These are phyloP conservation scores for Sporobolomyces phaffii DNA, from an alignment of 768 basidiomycete genomes.

Conservation along the genomic window DNA sequence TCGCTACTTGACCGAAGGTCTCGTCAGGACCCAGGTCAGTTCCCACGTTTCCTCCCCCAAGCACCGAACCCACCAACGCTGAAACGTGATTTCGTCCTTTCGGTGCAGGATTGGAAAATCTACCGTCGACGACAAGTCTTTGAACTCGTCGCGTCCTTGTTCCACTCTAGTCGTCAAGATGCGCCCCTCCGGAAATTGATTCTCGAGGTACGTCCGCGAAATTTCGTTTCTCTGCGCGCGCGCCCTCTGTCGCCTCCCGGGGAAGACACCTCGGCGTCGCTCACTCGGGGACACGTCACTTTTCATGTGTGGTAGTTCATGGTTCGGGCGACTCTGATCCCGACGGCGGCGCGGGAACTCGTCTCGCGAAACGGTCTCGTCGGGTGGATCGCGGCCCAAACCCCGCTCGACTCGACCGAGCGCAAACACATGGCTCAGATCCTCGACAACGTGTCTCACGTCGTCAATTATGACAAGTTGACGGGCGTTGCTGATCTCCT, in stretches of 20 bases:
- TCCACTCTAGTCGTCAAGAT: slow-evolving; percentile 35
- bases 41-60: neutral
- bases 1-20: slow-evolving; percentile 32
- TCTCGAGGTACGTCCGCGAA: slow-evolving; percentile 34
- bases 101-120: slow-evolving; percentile 43
- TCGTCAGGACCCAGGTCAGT: slow-evolving; percentile 35
- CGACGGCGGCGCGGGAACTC: slow-evolving; percentile 39
- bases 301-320: no score
- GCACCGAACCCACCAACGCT: no score
- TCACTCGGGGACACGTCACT: no score
- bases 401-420: slow-evolving; percentile 21
- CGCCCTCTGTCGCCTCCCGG: no score
- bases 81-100: no score
- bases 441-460: slow-evolving; percentile 12
- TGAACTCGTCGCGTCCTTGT: slow-evolving; percentile 38
- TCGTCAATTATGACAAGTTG: slow-evolving; percentile 27
- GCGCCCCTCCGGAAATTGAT: slow-evolving; percentile 26
- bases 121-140: slow-evolving; percentile 39
- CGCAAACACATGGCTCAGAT: slow-evolving; percentile 10
- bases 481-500: slow-evolving; percentile 27
- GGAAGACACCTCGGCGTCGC: no score
- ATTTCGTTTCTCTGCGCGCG: no score
- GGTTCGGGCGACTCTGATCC: slow-evolving; percentile 30
- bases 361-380: slow-evolving; percentile 37
- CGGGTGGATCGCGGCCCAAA: slow-evolving; percentile 25